Conservation (phyloP, 2,329 filamentous ascomycete genomes). For the Lachnellula willkommii region DNA sequence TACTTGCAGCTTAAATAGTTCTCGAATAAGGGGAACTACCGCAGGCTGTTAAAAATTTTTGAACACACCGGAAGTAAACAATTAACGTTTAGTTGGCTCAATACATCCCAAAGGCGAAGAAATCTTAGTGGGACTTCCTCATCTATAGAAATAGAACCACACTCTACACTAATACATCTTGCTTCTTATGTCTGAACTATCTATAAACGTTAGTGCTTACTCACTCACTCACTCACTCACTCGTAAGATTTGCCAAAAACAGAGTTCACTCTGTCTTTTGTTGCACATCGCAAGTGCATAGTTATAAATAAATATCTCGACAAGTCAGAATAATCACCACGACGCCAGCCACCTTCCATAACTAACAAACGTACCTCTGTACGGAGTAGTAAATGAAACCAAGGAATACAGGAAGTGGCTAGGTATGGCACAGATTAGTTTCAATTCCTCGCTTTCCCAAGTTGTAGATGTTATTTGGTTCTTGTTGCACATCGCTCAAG, state of each 20-base stretch:
- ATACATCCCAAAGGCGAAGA: too few relatives aligned
- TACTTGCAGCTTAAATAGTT: too few relatives aligned
- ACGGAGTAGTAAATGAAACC: too few relatives aligned
- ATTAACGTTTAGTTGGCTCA: too few relatives aligned
- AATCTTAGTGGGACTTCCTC: too few relatives aligned
- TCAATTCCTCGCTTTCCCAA: not conserved
- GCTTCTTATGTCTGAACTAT: too few relatives aligned
- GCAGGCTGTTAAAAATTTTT: not conserved
- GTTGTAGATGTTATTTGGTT: not conserved
- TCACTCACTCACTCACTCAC: too few relatives aligned
- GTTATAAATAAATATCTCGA: not conserved
- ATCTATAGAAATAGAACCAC: too few relatives aligned
- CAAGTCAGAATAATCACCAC: not conserved
- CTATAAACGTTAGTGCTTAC: too few relatives aligned
- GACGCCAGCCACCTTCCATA: not conserved
- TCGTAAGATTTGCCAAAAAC: too few relatives aligned
- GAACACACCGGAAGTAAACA: not conserved
- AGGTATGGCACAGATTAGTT: not conserved
- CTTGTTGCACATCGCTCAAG: not conserved
- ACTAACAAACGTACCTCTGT: not conserved
- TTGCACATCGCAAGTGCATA: not conserved
- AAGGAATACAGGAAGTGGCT: not conserved
- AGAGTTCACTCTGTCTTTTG: not conserved
- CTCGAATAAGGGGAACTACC: too few relatives aligned
- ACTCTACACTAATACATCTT: too few relatives aligned